These are phyloP conservation scores for Cystobasidium tubakii DNA, from an alignment of 768 basidiomycete species.

Conservation along the genomic window DNA sequence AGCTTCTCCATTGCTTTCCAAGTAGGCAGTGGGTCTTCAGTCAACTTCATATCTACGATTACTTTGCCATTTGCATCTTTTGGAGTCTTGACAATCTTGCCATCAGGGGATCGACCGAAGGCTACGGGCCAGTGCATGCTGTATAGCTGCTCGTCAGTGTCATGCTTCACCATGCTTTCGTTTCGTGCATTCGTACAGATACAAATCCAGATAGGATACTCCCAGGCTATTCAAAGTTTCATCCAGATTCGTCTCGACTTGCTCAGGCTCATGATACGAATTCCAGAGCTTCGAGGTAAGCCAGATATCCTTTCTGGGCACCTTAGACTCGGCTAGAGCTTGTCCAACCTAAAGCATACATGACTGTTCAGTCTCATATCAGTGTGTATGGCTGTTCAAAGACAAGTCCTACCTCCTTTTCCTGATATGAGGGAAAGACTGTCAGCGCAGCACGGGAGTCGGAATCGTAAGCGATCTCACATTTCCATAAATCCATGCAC, in stretches of 20 bases:
- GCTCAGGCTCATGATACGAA: slow-evolving; percentile 66
- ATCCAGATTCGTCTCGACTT: slow-evolving; percentile 63
- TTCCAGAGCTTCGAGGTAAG: slow-evolving; percentile 73
- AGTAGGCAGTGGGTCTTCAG: slow-evolving; percentile 66
- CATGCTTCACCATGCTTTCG: background rate
- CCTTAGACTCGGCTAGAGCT: slow-evolving; percentile 20
- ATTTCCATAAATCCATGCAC: slow-evolving; percentile 32
- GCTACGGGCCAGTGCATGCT: slow-evolving; percentile 70
- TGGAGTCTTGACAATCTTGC: slow-evolving; percentile 41
- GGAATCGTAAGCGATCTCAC: background rate
- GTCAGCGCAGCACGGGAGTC: background rate
- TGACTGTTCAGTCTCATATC: background rate
- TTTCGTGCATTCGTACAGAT: slow-evolving; percentile 50
- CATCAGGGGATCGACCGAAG: slow-evolving; percentile 50
- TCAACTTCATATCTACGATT: slow-evolving; percentile 57
- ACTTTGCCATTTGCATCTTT: slow-evolving; percentile 52
- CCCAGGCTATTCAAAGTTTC: slow-evolving; percentile 61
- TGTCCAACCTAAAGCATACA: slow-evolving; percentile 14
- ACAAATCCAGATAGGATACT: slow-evolving; percentile 70
- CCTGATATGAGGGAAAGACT: background rate
- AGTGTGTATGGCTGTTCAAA: background rate
- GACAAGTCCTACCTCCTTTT: background rate
- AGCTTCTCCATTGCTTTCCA: slow-evolving; percentile 75
- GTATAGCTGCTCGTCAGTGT: background rate
- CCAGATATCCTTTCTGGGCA: slow-evolving; percentile 64